Percentiles rank a stretch among this genome's conserved stretches.
Conservation (phyloP, 768 basidiomycete genomes). For the Trametes gibbosa region DNA sequence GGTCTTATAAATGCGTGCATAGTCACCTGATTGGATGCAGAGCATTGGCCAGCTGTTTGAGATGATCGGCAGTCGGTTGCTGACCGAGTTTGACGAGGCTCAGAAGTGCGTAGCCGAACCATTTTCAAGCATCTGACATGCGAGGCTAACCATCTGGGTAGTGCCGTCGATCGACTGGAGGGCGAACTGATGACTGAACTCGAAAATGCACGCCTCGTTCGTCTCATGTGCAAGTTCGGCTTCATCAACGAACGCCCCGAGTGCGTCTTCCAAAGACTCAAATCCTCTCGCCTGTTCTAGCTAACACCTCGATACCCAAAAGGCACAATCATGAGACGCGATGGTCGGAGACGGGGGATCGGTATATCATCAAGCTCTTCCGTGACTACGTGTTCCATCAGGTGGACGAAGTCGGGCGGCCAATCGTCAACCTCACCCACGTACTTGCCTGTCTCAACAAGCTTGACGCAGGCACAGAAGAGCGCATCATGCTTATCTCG, state of each 20-base stretch:
- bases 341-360: constrained; percentile 98
- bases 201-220: constrained; percentile 89
- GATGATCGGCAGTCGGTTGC: constrained; percentile 66
- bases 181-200: constrained; percentile 82
- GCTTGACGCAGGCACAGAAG: constrained; percentile 93
- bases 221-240: constrained; percentile 89
- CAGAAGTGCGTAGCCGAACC: constrained; percentile 52
- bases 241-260: constrained; percentile 99
- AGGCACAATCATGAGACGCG: constrained; percentile 72
- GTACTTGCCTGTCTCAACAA: constrained; percentile 94
- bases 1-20: constrained; percentile 6
- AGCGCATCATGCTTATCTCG: constrained; percentile 91
- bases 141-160: constrained; percentile 28
- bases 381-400: constrained; percentile 98
- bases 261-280: constrained; percentile 45
- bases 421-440: constrained; percentile 86
- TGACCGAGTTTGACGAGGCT: constrained; percentile 84
- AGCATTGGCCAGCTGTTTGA: constrained; percentile 78
- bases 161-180: constrained; percentile 80
- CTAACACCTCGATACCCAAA: constrained; percentile 21
- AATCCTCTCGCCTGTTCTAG: background rate
- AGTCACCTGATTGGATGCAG: constrained; percentile 34
- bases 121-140: background rate
- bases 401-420: constrained; percentile 86
- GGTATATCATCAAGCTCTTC: constrained; percentile 98